Percentiles rank a stretch among this genome's conserved stretches.
phyloP scores from a whole-genome alignment of 352 stramenopile genomes.

The Phytophthora pistaciae region DNA sequence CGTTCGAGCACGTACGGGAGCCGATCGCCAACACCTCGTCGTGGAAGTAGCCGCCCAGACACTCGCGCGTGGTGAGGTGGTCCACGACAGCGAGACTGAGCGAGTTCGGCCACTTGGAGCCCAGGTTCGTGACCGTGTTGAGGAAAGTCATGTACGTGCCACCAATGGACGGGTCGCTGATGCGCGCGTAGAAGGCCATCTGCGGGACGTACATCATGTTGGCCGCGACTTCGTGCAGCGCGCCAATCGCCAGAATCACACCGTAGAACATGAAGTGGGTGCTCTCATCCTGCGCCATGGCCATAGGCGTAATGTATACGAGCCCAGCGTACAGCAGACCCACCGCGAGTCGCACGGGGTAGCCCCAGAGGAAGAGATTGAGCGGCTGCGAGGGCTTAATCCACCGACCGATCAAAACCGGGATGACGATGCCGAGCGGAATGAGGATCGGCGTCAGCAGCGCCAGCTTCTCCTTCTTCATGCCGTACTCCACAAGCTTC shows the following conservation, averaged over 20 bases:
- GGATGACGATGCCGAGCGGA: constrained; percentile 90
- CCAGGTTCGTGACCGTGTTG: constrained; percentile 99
- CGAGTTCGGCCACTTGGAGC: constrained; percentile 94
- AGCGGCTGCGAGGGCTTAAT: constrained; percentile 80
- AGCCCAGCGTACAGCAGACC: constrained; percentile 86
- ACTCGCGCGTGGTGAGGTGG: constrained; percentile 82
- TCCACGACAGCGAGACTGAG: constrained; percentile 87
- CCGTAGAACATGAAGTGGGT: constrained; percentile 84
- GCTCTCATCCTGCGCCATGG: constrained; percentile 81
- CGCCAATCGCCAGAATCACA: constrained; percentile 73
- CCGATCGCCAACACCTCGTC: constrained; percentile 80
- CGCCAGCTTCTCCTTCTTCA: constrained; percentile 94
- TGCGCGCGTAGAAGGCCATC: constrained; percentile 99
- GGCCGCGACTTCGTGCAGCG: constrained; percentile 84
- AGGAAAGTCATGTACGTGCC: constrained; percentile 99
- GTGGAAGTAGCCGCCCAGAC: constrained; percentile 71
- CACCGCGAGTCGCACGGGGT: constrained; percentile 86
- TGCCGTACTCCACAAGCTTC: constrained; percentile 93
- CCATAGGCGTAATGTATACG: constrained; percentile 82
- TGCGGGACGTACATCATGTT: constrained; percentile 96
- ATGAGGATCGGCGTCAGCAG: constrained; percentile 90
- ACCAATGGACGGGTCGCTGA: constrained; percentile 98
- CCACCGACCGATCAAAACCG: constrained; percentile 77
- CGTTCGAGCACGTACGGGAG: constrained; percentile 82
- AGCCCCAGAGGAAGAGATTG: constrained; percentile 84